Conservation (phyloP, 2,329 filamentous ascomycete genomes). For the Endocalyx cinctus region DNA sequence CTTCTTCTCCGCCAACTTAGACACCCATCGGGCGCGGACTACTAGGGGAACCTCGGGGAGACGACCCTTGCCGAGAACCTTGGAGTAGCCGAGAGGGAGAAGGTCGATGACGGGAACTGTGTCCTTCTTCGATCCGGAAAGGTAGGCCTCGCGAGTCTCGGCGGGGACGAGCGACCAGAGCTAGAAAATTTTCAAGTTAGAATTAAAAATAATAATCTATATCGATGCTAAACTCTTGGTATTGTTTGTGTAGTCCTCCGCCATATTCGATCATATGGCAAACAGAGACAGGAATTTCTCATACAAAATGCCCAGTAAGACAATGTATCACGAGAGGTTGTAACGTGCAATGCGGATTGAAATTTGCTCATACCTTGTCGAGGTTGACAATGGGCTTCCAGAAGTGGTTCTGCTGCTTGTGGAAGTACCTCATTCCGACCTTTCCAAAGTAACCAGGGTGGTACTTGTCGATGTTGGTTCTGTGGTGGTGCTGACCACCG, state of each 20-base stretch:
- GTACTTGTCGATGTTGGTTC: constrained; percentile 80
- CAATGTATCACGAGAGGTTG: too few species aligned
- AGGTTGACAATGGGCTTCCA: constrained; percentile 99
- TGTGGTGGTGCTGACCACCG: constrained; percentile 99
- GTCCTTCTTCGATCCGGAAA: constrained; percentile 74
- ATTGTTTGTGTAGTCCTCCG: too few species aligned
- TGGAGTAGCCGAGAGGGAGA: constrained; percentile 94
- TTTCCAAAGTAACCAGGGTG: constrained; percentile 99
- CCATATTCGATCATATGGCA: neutral
- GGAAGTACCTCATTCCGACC: constrained; percentile 94
- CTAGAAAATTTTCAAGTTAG: constrained; percentile 46
- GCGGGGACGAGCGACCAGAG: constrained; percentile 92
- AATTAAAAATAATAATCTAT: too few species aligned
- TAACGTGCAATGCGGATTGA: too few species aligned
- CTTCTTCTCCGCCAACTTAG: constrained; percentile 96
- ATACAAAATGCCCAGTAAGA: too few species aligned
- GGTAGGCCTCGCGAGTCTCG: constrained; percentile 91
- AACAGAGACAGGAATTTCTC: too few species aligned
- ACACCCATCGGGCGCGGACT: constrained; percentile 92
- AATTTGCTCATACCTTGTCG: constrained; percentile 82
- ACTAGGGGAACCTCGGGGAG: constrained; percentile 90
- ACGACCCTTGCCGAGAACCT: constrained; percentile 97
- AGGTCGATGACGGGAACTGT: constrained; percentile 98
- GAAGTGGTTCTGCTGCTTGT: constrained; percentile 91
- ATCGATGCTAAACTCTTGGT: too few species aligned